phyloP scores from a whole-genome alignment of 169 alveolate genomes.

The Theileria luwenshuni region DNA sequence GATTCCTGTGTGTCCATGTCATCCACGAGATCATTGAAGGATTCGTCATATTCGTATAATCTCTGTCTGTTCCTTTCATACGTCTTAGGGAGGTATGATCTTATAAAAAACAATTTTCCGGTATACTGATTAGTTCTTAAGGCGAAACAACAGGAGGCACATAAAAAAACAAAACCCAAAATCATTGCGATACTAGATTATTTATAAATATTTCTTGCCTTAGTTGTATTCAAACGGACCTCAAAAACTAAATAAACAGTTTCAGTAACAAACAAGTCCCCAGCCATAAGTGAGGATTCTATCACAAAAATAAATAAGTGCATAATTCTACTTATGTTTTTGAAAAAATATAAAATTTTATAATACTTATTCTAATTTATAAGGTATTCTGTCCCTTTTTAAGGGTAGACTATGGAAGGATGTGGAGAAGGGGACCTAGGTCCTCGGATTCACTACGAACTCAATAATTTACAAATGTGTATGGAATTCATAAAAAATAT shows the following conservation, averaged over 20 bases:
- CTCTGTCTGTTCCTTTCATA: not conserved
- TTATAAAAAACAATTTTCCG: slow-evolving; percentile 2
- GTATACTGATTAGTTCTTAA: slow-evolving; percentile 1
- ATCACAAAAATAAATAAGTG: no score
- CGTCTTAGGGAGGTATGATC: not conserved
- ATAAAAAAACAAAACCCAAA: not conserved
- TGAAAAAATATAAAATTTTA: no score
- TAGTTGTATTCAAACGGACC: not conserved
- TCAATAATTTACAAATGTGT: no score
- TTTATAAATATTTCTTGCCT: no score
- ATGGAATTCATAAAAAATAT: no score
- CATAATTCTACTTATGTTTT: no score
- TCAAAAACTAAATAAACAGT: not conserved
- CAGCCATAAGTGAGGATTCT: no score
- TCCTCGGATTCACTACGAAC: no score
- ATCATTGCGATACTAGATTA: slow-evolving; percentile 17
- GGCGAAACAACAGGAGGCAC: not conserved
- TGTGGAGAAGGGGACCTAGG: no score
- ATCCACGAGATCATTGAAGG: slow-evolving; percentile 9
- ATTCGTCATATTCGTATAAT: slow-evolving; percentile 12
- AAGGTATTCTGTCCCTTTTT: no score
- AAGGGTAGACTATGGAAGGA: no score
- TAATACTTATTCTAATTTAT: no score
- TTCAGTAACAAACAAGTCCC: slow-evolving; percentile 4
- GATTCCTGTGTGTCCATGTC: not conserved